Evolutionary conservation across 2,329 filamentous ascomycete genomes (phyloP).

Genomic region (Trichophyton simii): DNA sequence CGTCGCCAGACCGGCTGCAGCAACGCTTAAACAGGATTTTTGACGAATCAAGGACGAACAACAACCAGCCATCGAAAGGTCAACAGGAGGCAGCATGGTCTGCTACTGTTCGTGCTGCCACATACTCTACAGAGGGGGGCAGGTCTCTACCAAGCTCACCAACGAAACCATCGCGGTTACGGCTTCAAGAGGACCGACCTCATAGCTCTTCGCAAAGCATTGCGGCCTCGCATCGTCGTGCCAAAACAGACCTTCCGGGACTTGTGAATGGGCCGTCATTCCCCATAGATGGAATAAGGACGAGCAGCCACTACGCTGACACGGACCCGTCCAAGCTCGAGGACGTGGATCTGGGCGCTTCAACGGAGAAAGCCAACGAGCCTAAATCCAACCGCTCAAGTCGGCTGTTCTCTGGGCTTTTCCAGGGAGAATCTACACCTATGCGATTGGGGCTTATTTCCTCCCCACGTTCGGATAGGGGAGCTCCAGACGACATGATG

Average conservation of each 20-base stretch:
- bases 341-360: conserved; percentile 7
- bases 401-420: conserved; percentile 10
- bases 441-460: conserved; percentile 6
- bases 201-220: neutral
- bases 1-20: conserved; percentile 3
- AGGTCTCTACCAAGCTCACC: neutral
- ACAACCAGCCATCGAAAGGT: neutral
- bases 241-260: conserved; percentile 4
- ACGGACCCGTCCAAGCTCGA: conserved; percentile 5
- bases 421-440: conserved; percentile 12
- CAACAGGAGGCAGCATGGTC: neutral
- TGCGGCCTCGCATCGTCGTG: conserved; percentile 6
- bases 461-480: neutral
- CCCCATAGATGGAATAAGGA: neutral
- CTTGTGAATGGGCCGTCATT: neutral
- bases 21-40: conserved; percentile 1
- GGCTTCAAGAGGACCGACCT: neutral
- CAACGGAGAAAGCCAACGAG: conserved; percentile 5
- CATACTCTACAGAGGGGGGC: neutral
- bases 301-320: neutral
- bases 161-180: neutral
- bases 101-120: neutral
- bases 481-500: neutral
- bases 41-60: conserved; percentile 4
- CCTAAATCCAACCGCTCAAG: conserved; percentile 7